phyloP scores from a whole-genome alignment of 2,329 filamentous ascomycete species.

The Thelonectria discophora region DNA sequence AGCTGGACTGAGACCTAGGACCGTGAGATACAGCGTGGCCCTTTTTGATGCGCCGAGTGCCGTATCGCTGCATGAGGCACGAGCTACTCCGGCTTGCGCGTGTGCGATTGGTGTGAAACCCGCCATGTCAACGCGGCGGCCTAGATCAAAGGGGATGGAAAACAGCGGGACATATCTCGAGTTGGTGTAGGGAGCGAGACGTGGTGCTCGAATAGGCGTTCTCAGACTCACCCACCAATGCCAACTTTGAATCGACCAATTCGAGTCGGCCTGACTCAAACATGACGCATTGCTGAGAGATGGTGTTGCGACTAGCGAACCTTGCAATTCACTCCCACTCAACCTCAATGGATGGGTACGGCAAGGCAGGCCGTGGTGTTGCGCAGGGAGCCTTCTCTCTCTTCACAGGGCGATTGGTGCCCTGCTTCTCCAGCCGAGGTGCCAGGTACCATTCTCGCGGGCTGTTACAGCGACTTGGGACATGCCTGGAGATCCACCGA shows the following conservation, averaged over 20 bases:
- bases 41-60: neutral
- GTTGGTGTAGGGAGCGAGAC: neutral
- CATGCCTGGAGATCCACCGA: constrained; percentile 9
- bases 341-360: neutral
- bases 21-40: neutral
- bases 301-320: constrained; percentile 19
- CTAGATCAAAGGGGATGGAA: neutral
- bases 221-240: neutral
- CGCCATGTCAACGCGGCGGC: neutral
- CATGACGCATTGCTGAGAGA: constrained; percentile 1
- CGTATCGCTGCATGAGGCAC: neutral
- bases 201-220: no score
- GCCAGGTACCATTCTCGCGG: no score
- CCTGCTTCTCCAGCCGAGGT: neutral
- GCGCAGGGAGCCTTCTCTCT: neutral
- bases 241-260: neutral
- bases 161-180: neutral
- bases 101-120: neutral
- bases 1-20: neutral
- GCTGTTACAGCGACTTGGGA: neutral
- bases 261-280: constrained; percentile 16
- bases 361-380: neutral
- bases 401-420: neutral
- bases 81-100: neutral
- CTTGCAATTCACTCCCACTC: constrained; percentile 4